Base-by-base conservation (phyloP, 306 rosid species). In the Erythrophleum fordii region DNA sequence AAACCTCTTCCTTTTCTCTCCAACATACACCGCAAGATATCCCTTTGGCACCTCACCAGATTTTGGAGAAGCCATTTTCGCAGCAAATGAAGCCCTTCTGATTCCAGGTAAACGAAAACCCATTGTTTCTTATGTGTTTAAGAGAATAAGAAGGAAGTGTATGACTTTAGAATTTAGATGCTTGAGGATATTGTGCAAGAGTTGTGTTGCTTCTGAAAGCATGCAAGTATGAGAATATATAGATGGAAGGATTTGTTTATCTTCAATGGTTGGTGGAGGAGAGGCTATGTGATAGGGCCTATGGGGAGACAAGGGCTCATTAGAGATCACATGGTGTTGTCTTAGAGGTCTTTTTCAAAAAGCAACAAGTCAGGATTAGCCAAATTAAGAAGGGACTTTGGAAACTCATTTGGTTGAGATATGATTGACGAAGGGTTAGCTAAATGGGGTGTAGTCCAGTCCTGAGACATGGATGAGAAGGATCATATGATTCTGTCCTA, bases 21-120 rank as follows among this genome's bases (percentile, higher is more conserved):
- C 83, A 44, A 79, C 77, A 29, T 60, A 59, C 10, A 79, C 72
- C 16, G 72, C 68, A 22, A 79, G 37, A 55, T 59, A 70, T 5
- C 77, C 83, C 23, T 45, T 79, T 20, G 77, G 77, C 12, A 79
- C 72, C 6, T 65, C 81, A 13, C 17, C 35, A 20, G 69, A 17
- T 11, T 48, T 52, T 39, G 42, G 6, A 0, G 59, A 34, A 14
- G 46, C 56, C 13, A 18, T 39, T 71, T 79, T 20, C 55, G 52
- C 34, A 55, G 37, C 20, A 23, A 44, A 35, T 20, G 53, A 35
- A 10, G 37, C 5, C 1, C 53, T 2, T 59, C 8, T 25, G 28
- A 60, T 29, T 5, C 71, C 45, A 8, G 71, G 44, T 20, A 61
- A 44, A 11, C 0, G 70, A 9, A 75, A 59, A 25, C 79, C 70